A percentile compares a stretch with the other conserved stretches of the same genome.
Conservation (phyloP, 768 basidiomycete genomes). For the Coprinellus micaceus region DNA sequence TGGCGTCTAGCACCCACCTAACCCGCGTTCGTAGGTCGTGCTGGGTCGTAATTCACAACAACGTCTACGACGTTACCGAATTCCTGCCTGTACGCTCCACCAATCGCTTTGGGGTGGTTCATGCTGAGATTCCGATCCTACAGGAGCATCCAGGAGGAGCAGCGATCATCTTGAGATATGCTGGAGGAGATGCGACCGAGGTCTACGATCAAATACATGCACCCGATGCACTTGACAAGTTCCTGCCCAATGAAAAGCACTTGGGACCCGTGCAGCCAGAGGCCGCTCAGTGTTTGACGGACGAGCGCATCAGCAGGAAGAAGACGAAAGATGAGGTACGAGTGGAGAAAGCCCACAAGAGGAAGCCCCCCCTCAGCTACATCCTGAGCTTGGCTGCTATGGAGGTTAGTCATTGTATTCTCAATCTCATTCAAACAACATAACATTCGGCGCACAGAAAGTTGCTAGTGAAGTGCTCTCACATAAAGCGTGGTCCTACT, state of each 20-base stretch:
- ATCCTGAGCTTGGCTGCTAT: conserved; percentile 80
- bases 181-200: conserved; percentile 78
- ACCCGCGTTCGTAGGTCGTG: conserved; percentile 51
- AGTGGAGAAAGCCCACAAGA: conserved; percentile 55
- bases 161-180: conserved; percentile 78
- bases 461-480: conserved; percentile 72
- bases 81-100: conserved; percentile 55
- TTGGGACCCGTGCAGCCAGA: conserved; percentile 59
- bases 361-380: conserved; percentile 61
- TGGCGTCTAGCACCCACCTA: neutral
- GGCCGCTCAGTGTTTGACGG: conserved; percentile 36
- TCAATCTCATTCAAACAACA: neutral
- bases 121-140: neutral
- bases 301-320: conserved; percentile 35
- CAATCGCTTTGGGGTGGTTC: neutral
- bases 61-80: conserved; percentile 85
- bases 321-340: conserved; percentile 71
- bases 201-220: conserved; percentile 84
- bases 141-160: conserved; percentile 81
- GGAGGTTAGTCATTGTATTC: conserved; percentile 51
- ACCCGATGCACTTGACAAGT: conserved; percentile 70
- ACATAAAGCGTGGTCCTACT: conserved; percentile 77
- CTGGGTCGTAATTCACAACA: conserved; percentile 78
- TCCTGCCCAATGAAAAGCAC: conserved; percentile 67
- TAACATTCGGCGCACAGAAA: conserved; percentile 35